Percentiles rank a stretch among this genome's conserved stretches.
Conservation (phyloP, 805 yeast species). For the Candida succiphila region DNA sequence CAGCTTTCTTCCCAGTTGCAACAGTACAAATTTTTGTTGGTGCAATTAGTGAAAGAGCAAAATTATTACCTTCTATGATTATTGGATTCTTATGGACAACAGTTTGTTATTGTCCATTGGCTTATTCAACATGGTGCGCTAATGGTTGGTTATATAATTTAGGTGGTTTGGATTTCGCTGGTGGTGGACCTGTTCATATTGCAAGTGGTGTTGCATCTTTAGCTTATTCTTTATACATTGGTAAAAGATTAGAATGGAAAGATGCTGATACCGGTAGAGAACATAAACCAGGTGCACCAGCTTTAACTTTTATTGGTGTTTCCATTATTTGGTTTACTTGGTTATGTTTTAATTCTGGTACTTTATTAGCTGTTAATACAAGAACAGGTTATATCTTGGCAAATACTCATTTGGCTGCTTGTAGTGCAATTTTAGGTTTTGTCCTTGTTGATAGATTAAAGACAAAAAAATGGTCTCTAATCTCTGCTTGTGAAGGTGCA, state of each 20-base stretch:
- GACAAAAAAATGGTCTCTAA: conserved; percentile 30
- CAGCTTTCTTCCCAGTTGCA: conserved; percentile 36
- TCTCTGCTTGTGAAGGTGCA: conserved; percentile 36
- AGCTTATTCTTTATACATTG: conserved; percentile 31
- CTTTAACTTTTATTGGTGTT: conserved; percentile 32
- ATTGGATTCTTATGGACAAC: conserved; percentile 31
- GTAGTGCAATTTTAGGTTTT: conserved; percentile 36
- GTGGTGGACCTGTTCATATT: conserved; percentile 41
- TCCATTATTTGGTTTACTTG: conserved; percentile 39
- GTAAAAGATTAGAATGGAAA: conserved; percentile 28
- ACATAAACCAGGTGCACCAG: conserved; percentile 25
- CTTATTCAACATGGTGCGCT: conserved; percentile 36
- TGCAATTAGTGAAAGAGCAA: conserved; percentile 33
- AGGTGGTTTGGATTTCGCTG: conserved; percentile 38
- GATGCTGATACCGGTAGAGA: conserved; percentile 16
- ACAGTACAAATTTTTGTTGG: conserved; percentile 39
- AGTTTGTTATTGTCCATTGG: conserved; percentile 35
- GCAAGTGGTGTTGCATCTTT: conserved; percentile 33
- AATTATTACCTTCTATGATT: conserved; percentile 29
- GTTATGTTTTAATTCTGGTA: conserved; percentile 39
- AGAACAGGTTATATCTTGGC: conserved; percentile 37
- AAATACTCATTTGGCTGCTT: conserved; percentile 42
- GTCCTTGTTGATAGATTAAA: conserved; percentile 29
- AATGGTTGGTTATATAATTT: conserved; percentile 34
- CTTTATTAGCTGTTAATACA: conserved; percentile 26